A percentile compares a stretch with the other conserved stretches of the same genome.
Evolutionary conservation across 441 rosid species (phyloP).

Genomic region (Melastoma candidum): DNA sequence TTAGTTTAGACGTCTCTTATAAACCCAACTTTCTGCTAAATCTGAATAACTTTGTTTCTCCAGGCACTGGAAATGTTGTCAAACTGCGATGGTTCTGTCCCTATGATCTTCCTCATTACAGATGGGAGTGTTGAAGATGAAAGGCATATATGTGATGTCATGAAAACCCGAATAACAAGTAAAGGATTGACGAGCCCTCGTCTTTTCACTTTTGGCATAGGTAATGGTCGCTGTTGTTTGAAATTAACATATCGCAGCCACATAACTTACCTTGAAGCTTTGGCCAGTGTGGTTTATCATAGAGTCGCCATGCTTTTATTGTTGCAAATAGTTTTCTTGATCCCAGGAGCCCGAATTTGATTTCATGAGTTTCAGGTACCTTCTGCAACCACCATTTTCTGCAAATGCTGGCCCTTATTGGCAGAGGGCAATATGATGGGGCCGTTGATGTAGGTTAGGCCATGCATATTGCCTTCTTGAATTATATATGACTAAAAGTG

Average conservation of each 20-base stretch:
- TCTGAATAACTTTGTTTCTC: conserved; percentile 14
- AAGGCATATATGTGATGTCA: conserved; percentile 53
- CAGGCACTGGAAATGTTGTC: conserved; percentile 84
- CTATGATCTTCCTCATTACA: conserved; percentile 59
- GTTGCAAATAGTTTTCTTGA: neutral
- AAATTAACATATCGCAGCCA: too few relatives aligned
- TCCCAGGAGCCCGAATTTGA: neutral
- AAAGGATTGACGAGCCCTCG: conserved; percentile 54
- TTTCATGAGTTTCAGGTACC: conserved; percentile 41
- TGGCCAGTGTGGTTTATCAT: neutral
- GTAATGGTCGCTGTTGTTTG: conserved; percentile 26
- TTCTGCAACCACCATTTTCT: conserved; percentile 95
- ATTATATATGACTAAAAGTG: neutral
- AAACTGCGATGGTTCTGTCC: conserved; percentile 40
- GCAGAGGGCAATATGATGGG: conserved; percentile 67
- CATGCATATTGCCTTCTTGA: neutral
- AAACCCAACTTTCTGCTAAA: neutral
- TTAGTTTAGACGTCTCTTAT: too few relatives aligned
- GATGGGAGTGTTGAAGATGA: conserved; percentile 84
- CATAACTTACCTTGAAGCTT: too few relatives aligned
- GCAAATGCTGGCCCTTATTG: conserved; percentile 56
- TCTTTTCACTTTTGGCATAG: conserved; percentile 82
- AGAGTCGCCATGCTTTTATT: neutral
- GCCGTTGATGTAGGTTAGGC: conserved; percentile 58
- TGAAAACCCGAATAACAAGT: conserved; percentile 42